Evolutionary conservation across 176 grass and related monocot genomes (phyloP).

Genomic region (Elymus sibiricus): DNA sequence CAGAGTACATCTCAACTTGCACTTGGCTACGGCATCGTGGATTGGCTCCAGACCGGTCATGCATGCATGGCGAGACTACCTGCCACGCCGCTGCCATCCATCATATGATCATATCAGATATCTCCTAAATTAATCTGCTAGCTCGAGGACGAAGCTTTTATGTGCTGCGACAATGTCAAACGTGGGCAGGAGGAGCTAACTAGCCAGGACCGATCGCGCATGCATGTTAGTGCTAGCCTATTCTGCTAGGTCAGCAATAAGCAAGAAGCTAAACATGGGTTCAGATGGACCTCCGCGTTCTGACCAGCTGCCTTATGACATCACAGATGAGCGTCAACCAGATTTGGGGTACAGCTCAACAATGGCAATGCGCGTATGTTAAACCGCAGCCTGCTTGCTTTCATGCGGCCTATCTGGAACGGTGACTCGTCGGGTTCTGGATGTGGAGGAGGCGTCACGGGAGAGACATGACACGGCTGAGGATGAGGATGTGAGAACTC

Average conservation of each 20-base stretch:
- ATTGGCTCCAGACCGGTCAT: not conserved
- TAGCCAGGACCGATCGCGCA: not conserved
- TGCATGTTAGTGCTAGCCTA: not conserved
- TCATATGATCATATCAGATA: not conserved
- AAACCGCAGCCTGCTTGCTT: too few species aligned
- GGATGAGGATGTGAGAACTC: not conserved
- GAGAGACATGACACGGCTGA: not conserved
- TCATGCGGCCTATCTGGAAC: too few species aligned
- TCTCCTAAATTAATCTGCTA: not conserved
- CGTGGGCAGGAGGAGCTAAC: not conserved
- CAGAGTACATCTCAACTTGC: not conserved
- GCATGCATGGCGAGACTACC: not conserved
- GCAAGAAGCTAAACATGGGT: not conserved
- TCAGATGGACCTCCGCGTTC: not conserved
- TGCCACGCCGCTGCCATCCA: not conserved
- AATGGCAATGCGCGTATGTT: not conserved
- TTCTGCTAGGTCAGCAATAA: not conserved
- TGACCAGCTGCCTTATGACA: not conserved
- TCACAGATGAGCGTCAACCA: not conserved
- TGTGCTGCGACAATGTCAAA: not conserved
- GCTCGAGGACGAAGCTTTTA: not conserved
- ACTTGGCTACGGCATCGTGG: not conserved
- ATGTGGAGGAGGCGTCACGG: not conserved
- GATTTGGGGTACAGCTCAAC: constrained; percentile 30
- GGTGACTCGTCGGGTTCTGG: not conserved